A percentile compares a stretch with the other conserved stretches of the same genome.
Evolutionary conservation across 2,329 filamentous ascomycete genomes (phyloP).

Genomic region (Stagonosporopsis chrysanthemi): DNA sequence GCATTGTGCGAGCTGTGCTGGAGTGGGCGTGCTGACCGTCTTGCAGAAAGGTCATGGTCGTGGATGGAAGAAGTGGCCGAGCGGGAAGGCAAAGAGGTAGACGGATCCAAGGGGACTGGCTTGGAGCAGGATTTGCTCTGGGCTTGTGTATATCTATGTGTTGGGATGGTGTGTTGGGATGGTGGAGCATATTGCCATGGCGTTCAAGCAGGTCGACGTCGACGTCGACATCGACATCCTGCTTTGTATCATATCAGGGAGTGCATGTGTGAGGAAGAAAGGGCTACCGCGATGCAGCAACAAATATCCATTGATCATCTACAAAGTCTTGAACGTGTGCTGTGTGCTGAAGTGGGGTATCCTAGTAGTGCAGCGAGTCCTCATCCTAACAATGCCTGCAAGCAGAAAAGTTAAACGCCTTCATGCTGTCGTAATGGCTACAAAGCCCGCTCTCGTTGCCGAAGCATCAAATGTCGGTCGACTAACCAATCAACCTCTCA

Average conservation of each 20-base stretch:
- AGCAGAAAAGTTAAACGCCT: constrained; percentile 4
- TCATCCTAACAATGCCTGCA: not conserved
- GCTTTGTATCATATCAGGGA: constrained; percentile 19
- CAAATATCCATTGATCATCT: constrained; percentile 4
- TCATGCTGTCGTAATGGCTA: constrained; percentile 5
- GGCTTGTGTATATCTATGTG: constrained; percentile 29
- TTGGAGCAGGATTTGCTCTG: not conserved
- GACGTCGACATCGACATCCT: not conserved
- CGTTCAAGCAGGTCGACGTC: constrained; percentile 17
- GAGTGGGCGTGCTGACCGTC: constrained; percentile 46
- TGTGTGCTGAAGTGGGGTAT: constrained; percentile 7
- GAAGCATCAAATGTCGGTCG: not conserved
- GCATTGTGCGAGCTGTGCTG: not conserved
- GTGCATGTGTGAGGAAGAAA: not conserved
- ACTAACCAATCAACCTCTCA: constrained; percentile 15
- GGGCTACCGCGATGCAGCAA: constrained; percentile 6
- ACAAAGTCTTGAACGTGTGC: not conserved
- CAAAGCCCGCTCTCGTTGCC: not conserved
- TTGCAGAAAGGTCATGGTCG: constrained; percentile 71
- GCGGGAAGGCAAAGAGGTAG: constrained; percentile 37
- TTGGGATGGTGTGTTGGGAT: constrained; percentile 20
- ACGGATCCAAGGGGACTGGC: not conserved
- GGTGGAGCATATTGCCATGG: constrained; percentile 19
- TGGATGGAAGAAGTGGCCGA: constrained; percentile 79
- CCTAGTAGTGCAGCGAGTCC: constrained; percentile 3